Conservation (phyloP, 148 eudicot species). For the Diospyros kaki region DNA sequence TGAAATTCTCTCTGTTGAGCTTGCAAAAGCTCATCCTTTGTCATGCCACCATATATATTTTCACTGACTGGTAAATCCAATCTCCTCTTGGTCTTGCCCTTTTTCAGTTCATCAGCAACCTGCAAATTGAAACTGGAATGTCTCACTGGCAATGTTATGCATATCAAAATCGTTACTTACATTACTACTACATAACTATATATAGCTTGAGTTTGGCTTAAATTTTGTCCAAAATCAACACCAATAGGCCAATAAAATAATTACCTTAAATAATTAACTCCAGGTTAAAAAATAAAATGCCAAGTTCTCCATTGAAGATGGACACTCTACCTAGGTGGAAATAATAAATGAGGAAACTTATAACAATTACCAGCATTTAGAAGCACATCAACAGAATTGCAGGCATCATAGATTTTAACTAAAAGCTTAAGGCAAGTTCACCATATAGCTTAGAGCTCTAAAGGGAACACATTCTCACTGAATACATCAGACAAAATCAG, state of each 20-base stretch:
- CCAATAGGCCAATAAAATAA: background rate
- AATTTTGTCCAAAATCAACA: background rate
- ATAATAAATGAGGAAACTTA: too few species aligned
- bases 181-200: background rate
- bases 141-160: background rate
- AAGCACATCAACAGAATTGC: background rate
- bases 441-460: background rate
- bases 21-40: conserved; percentile 40
- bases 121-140: conserved; percentile 22
- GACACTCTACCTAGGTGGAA: too few species aligned
- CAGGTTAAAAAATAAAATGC: too few species aligned
- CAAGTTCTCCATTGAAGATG: too few species aligned
- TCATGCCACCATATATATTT: conserved; percentile 45
- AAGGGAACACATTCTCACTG: background rate
- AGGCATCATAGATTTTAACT: background rate
- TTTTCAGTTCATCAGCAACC: conserved; percentile 34
- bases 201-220: background rate
- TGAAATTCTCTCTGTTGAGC: conserved; percentile 64
- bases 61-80: conserved; percentile 39
- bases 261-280: background rate
- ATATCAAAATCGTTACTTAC: background rate
- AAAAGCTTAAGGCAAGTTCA: background rate
- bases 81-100: conserved; percentile 34
- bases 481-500: background rate
- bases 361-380: background rate